Evolutionary conservation across 2,329 filamentous ascomycete genomes (phyloP).

Genomic region (Penicillium sp.): DNA sequence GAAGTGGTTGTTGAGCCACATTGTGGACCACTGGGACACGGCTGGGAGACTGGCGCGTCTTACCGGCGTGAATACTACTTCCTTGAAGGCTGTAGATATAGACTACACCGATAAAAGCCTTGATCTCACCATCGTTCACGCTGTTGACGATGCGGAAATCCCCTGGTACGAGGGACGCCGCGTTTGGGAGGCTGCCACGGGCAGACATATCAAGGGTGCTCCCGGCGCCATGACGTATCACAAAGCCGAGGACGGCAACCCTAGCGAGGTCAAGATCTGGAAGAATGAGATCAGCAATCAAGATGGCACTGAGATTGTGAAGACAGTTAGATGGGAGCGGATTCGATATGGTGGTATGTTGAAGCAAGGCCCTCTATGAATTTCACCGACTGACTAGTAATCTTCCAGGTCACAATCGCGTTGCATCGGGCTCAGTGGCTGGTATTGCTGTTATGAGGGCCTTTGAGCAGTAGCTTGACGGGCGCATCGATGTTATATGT

Average conservation of each 20-base stretch:
- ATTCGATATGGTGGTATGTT: conserved; percentile 44
- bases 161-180: conserved; percentile 56
- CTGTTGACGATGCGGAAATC: conserved; percentile 78
- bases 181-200: conserved; percentile 41
- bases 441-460: conserved; percentile 39
- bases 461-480: conserved; percentile 32
- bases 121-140: conserved; percentile 72
- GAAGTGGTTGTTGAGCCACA: conserved; percentile 57
- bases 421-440: conserved; percentile 40
- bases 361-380: background rate
- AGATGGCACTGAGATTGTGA: conserved; percentile 26
- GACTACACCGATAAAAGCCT: conserved; percentile 53
- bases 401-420: conserved; percentile 40
- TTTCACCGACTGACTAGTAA: background rate
- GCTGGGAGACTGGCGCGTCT: conserved; percentile 58
- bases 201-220: conserved; percentile 23
- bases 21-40: conserved; percentile 82
- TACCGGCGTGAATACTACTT: conserved; percentile 31
- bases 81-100: conserved; percentile 50
- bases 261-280: conserved; percentile 40
- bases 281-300: conserved; percentile 27
- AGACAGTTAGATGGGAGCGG: conserved; percentile 45
- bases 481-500: background rate
- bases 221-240: conserved; percentile 32
- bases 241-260: conserved; percentile 29